Evolutionary conservation across 345 rosid species (phyloP).

Genomic region (Ceriops zippeliana): DNA sequence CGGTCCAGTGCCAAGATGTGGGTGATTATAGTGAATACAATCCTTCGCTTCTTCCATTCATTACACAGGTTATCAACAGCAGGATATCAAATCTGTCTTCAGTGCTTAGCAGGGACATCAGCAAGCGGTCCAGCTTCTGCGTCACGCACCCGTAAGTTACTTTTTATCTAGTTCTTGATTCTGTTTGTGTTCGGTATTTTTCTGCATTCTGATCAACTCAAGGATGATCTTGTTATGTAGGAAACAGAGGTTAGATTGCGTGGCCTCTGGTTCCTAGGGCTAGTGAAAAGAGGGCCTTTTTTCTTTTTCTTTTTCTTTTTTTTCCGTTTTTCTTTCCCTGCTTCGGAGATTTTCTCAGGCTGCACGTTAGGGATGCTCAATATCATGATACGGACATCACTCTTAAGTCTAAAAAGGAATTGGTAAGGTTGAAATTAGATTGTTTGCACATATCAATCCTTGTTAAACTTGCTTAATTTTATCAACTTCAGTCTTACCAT

Average conservation of each 20-base stretch:
- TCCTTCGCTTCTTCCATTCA: conserved; percentile 49
- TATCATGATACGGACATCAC: too few relatives aligned
- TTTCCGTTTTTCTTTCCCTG: too few relatives aligned
- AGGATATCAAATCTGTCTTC: conserved; percentile 56
- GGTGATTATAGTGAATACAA: conserved; percentile 43
- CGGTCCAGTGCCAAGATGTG: conserved; percentile 51
- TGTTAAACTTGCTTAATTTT: too few relatives aligned
- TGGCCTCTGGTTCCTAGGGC: background rate
- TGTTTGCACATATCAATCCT: too few relatives aligned
- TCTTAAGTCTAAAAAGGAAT: too few relatives aligned
- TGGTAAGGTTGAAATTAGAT: too few relatives aligned
- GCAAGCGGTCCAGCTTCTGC: conserved; percentile 56
- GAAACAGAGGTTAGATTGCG: background rate
- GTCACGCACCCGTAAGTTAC: conserved; percentile 64
- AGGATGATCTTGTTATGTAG: too few relatives aligned
- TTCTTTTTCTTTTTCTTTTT: too few relatives aligned
- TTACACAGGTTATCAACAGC: conserved; percentile 41
- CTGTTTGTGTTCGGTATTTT: background rate
- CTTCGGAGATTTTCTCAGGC: too few relatives aligned
- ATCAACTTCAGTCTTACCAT: too few relatives aligned
- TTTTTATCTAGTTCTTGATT: background rate
- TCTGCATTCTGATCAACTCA: background rate
- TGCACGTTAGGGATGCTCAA: too few relatives aligned
- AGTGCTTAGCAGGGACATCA: conserved; percentile 44
- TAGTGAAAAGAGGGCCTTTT: background rate